Conservation (phyloP, 768 basidiomycete genomes). For the Rhodotorula graminis region DNA sequence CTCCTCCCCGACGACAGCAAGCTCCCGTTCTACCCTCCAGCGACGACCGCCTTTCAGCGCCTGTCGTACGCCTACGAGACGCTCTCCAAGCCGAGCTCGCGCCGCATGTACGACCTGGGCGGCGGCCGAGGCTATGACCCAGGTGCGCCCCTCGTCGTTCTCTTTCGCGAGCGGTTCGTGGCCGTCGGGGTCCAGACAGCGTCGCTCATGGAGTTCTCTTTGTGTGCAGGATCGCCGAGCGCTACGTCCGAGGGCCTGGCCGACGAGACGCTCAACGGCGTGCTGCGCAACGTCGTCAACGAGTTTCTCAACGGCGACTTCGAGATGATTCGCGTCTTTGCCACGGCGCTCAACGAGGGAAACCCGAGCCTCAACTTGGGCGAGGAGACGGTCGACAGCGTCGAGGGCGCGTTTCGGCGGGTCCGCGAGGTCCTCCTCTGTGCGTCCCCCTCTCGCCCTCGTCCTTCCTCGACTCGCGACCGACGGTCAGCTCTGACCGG, state of each 20-base stretch:
- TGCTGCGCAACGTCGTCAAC: conserved; percentile 67
- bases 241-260: conserved; percentile 46
- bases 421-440: conserved; percentile 72
- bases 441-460: conserved; percentile 47
- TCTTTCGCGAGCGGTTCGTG: neutral
- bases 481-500: too few species aligned
- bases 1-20: conserved; percentile 56
- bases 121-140: conserved; percentile 31
- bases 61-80: conserved; percentile 78
- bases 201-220: neutral
- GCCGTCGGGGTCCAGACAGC: too few species aligned
- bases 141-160: conserved; percentile 22
- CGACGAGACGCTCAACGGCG: conserved; percentile 73
- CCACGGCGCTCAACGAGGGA: conserved; percentile 70
- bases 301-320: conserved; percentile 79
- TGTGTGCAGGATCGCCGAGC: conserved; percentile 2
- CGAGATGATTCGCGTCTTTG: conserved; percentile 71
- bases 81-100: conserved; percentile 66
- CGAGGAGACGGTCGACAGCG: conserved; percentile 70
- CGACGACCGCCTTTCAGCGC: conserved; percentile 80
- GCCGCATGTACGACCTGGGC: conserved; percentile 60
- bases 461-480: neutral
- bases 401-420: conserved; percentile 64
- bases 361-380: conserved; percentile 71
- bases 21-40: conserved; percentile 68